Evolutionary conservation across 2,329 filamentous ascomycete species (phyloP), one percentile per base, ranked within the genome.

Genomic region (Monilinia fructigena): DNA sequence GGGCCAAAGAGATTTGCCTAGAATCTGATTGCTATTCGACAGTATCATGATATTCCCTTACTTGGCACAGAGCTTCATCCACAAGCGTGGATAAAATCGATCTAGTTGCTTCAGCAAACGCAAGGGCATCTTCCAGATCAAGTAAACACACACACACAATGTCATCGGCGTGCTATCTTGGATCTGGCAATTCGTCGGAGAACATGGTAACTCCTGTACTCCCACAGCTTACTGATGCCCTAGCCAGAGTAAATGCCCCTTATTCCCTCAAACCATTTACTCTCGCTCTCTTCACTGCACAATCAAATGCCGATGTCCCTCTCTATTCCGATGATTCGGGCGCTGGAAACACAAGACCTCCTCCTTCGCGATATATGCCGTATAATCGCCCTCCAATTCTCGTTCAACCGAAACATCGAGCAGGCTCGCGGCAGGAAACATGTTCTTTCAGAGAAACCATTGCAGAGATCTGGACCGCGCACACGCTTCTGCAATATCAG

Each of bases 131-230:
- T 38, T 28, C 23, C n/a, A 61, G 2, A 28, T 14, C 26, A 54
- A 48, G 31, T 35, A 8, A 35, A 35, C 31, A 40, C 62, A 58
- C 45, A 64, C 4, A 35, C n/a, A 31, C n/a, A 73, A 76, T 76
- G 75, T 69, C 79, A 77, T 84, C 61, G 83, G 83, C 67, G 79
- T 89, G 87, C 87, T 55, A 80, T 89, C 66, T 89, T 63, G 87
- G 86, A 48, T 83, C 84, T 68, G 86, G 86, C 72, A 85, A 72
- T 88, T 88, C 71, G 84, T 83, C 82, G 82, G 72, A 73, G 78
- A 86, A 69, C 86, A 87, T 87, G 69, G 82, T 85, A 72, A 77
- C 72, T 59, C 56, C 16, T 20, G 31, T 48, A 28, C 47, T 35
- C 38, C 16, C 18, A 48, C 28, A 35, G 53, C 52, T 65, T 42